phyloP scores from a whole-genome alignment of 768 basidiomycete genomes.

The Favolaschia claudopus region DNA sequence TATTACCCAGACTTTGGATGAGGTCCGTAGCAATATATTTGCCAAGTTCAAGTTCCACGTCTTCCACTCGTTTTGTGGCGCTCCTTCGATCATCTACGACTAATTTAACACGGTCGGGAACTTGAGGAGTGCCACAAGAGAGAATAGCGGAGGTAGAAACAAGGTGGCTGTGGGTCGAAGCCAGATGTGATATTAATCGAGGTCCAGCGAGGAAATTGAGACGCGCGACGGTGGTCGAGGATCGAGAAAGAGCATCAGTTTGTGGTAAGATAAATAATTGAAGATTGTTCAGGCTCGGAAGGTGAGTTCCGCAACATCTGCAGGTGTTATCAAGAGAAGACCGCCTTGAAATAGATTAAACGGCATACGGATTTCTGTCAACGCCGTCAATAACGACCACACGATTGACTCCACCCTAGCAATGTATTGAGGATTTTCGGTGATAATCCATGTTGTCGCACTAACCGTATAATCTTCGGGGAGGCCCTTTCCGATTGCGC shows the following conservation, averaged over 20 bases:
- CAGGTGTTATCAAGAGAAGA: conserved; percentile 21
- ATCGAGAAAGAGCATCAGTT: conserved; percentile 70
- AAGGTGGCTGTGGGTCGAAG: conserved; percentile 63
- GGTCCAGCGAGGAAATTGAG: conserved; percentile 87
- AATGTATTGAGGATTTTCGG: not conserved
- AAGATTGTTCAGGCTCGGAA: conserved; percentile 76
- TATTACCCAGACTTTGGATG: conserved; percentile 42
- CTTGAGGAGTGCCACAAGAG: conserved; percentile 70
- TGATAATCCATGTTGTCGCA: not conserved
- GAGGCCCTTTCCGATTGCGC: conserved; percentile 63
- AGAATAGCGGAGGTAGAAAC: conserved; percentile 64
- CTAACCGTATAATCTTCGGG: conserved; percentile 69
- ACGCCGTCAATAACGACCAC: conserved; percentile 84
- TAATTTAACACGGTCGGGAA: conserved; percentile 73
- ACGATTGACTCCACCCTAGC: conserved; percentile 70
- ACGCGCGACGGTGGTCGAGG: conserved; percentile 68
- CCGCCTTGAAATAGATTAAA: conserved; percentile 3
- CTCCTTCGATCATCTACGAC: conserved; percentile 72
- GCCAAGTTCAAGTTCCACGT: conserved; percentile 74
- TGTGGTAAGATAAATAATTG: conserved; percentile 77
- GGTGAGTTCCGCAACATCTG: conserved; percentile 87
- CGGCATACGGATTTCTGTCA: conserved; percentile 77
- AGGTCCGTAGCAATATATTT: conserved; percentile 52
- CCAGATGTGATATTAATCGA: conserved; percentile 70
- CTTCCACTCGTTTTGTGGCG: conserved; percentile 71